Evolutionary conservation across 1,139 yeast species (phyloP).

Genomic region (Debaryomyces sp.): DNA sequence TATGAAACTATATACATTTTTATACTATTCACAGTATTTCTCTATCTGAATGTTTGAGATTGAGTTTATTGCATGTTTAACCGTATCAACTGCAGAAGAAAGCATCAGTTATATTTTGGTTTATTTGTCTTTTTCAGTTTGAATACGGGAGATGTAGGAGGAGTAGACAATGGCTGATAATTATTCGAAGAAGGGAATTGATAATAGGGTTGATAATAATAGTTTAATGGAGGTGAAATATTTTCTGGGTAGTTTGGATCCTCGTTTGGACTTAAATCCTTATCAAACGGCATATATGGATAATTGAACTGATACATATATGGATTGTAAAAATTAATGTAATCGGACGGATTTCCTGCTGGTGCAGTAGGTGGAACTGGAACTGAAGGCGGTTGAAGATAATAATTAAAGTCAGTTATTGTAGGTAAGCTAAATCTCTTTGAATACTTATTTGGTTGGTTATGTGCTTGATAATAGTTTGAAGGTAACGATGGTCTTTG

Average conservation of each 20-base stretch:
- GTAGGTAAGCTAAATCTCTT: conserved; percentile 16
- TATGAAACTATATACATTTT: conserved; percentile 1
- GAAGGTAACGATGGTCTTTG: conserved; percentile 12
- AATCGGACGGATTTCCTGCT: conserved; percentile 11
- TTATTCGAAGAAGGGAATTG: conserved; percentile 8
- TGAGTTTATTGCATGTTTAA: not conserved
- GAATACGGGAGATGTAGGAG: conserved; percentile 9
- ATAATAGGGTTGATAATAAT: conserved; percentile 10
- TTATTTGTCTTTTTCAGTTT: conserved; percentile 2
- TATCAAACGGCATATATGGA: conserved; percentile 3
- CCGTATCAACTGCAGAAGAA: not conserved
- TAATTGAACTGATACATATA: conserved; percentile 9
- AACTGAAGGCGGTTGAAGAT: conserved; percentile 8
- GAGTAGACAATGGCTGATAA: conserved; percentile 27
- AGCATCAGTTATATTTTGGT: not conserved
- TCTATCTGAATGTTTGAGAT: not conserved
- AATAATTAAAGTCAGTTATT: conserved; percentile 8
- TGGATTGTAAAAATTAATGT: conserved; percentile 12
- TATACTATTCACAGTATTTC: not conserved
- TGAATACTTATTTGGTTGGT: conserved; percentile 7
- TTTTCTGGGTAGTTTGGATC: not conserved
- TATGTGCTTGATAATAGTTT: conserved; percentile 9
- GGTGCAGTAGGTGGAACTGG: conserved; percentile 10
- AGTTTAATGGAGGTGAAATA: conserved; percentile 8
- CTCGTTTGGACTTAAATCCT: conserved; percentile 2